These are phyloP conservation scores for Saraca asoca DNA, from an alignment of 331 rosid species.

Conservation along the genomic window DNA sequence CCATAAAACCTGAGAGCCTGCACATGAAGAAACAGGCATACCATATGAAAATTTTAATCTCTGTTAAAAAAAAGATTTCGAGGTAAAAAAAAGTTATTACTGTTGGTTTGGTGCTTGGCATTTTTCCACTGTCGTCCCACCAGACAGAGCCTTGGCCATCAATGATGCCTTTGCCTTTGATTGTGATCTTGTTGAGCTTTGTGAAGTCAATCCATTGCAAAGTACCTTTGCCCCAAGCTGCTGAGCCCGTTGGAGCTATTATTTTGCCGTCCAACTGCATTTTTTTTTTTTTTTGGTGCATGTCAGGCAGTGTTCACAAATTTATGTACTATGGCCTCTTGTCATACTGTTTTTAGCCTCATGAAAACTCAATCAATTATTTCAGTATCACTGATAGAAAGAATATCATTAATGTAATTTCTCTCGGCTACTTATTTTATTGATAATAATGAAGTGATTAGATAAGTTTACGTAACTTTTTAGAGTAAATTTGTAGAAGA, in stretches of 20 bases:
- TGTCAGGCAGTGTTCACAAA: background rate
- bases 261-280: conserved; percentile 80
- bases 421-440: too few species aligned
- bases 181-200: conserved; percentile 55
- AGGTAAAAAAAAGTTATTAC: conserved; percentile 32
- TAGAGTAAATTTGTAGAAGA: too few species aligned
- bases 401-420: too few species aligned
- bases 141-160: conserved; percentile 96
- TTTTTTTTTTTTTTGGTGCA: background rate
- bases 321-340: background rate
- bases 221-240: conserved; percentile 74
- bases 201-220: conserved; percentile 81
- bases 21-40: background rate
- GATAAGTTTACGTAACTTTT: too few species aligned
- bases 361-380: too few species aligned
- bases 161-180: conserved; percentile 73
- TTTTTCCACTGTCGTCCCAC: conserved; percentile 56
- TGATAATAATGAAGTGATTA: too few species aligned
- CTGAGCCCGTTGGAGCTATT: conserved; percentile 69
- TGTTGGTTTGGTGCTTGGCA: conserved; percentile 77
- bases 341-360: background rate
- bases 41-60: background rate
- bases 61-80: too few species aligned
- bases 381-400: too few species aligned
- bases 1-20: conserved; percentile 91